phyloP scores from a whole-genome alignment of 805 yeast genomes.

The Spathaspora girioi region DNA sequence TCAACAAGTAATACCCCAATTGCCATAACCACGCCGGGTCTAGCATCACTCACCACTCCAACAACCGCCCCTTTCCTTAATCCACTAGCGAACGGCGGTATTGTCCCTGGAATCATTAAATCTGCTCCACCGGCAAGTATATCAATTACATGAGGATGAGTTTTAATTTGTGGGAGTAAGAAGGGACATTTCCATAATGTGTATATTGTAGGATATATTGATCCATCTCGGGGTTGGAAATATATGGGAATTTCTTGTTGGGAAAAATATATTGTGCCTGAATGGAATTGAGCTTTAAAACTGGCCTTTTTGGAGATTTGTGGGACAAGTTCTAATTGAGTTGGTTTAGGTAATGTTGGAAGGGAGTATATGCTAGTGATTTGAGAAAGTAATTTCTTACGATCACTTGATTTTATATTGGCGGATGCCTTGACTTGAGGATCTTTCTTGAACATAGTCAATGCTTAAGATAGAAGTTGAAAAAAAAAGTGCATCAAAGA shows the following conservation, averaged over 20 bases:
- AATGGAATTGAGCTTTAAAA: constrained; percentile 48
- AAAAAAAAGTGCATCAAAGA: not conserved
- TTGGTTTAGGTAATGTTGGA: constrained; percentile 18
- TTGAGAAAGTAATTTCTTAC: constrained; percentile 48
- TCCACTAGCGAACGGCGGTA: constrained; percentile 53
- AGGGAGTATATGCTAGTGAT: constrained; percentile 42
- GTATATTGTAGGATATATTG: constrained; percentile 64
- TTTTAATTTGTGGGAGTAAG: constrained; percentile 62
- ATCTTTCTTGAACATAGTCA: constrained; percentile 50
- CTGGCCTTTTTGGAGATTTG: constrained; percentile 57
- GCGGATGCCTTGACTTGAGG: constrained; percentile 68
- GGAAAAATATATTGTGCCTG: constrained; percentile 65
- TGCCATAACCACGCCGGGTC: constrained; percentile 66
- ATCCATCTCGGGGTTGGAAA: constrained; percentile 58
- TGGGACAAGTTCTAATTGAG: constrained; percentile 40
- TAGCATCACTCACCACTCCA: constrained; percentile 59
- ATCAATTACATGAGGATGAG: constrained; percentile 72
- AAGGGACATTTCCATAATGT: constrained; percentile 69
- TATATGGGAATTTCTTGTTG: constrained; percentile 66
- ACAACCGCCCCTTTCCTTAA: constrained; percentile 56
- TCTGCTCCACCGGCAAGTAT: constrained; percentile 77
- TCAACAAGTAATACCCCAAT: constrained; percentile 61
- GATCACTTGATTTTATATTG: constrained; percentile 78
- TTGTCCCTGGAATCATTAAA: constrained; percentile 71
- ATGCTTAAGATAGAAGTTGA: not conserved